Conservation (phyloP, 2,329 filamentous ascomycete species). For the Aspergillus sp. region DNA sequence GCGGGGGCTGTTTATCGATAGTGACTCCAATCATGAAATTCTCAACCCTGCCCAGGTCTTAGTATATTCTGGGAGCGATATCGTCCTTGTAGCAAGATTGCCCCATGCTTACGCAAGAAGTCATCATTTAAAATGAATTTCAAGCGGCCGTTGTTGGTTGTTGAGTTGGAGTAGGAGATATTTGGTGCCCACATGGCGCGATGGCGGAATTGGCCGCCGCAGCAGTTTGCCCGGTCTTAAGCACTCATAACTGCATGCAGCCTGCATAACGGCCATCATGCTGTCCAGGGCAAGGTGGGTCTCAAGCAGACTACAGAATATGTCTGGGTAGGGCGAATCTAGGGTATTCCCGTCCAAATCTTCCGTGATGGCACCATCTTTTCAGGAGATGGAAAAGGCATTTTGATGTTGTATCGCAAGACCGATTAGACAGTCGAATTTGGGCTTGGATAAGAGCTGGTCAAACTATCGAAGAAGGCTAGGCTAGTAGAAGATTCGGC, state of each 20-base stretch:
- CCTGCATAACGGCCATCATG: neutral
- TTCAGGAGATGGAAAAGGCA: too few species aligned
- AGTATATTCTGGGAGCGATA: neutral
- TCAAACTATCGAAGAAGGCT: too few species aligned
- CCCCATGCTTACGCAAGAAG: slow-evolving; percentile 1
- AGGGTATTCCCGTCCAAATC: too few species aligned
- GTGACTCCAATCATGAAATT: neutral
- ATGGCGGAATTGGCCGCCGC: neutral
- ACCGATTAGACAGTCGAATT: too few species aligned
- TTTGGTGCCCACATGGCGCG: neutral
- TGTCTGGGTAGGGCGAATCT: too few species aligned
- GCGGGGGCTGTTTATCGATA: neutral
- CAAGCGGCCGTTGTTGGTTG: neutral
- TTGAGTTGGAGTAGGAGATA: neutral
- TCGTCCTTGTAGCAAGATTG: neutral
- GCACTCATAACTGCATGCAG: neutral
- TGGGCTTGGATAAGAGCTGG: too few species aligned
- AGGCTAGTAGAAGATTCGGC: too few species aligned
- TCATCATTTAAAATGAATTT: neutral
- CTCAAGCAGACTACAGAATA: too few species aligned
- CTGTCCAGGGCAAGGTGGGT: neutral
- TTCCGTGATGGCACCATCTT: too few species aligned
- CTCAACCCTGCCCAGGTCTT: neutral
- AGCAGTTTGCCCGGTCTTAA: neutral
- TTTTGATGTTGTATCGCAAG: too few species aligned